Evolutionary conservation across 2,329 filamentous ascomycete species (phyloP).

Genomic region (Phoma sp.): DNA sequence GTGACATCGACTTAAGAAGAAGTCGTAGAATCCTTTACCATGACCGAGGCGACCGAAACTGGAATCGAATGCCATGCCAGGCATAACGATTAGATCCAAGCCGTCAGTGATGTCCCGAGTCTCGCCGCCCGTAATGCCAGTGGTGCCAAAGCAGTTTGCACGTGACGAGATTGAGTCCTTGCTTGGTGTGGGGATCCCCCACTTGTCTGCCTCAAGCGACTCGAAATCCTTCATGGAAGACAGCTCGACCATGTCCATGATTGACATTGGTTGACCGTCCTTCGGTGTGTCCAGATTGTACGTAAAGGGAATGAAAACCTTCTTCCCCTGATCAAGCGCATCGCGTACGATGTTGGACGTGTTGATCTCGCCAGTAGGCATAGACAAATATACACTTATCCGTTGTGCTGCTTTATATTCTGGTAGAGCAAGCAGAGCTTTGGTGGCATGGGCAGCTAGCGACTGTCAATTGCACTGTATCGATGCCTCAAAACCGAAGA

Average conservation of each 20-base stretch:
- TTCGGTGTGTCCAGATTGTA: conserved; percentile 61
- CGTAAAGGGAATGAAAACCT: conserved; percentile 91
- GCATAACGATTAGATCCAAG: conserved; percentile 88
- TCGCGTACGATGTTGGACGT: conserved; percentile 83
- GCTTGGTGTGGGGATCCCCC: conserved; percentile 91
- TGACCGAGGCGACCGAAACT: conserved; percentile 81
- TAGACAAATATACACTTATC: conserved; percentile 89
- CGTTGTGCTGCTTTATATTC: conserved; percentile 77
- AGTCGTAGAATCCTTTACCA: conserved; percentile 97
- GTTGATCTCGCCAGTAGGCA: conserved; percentile 86
- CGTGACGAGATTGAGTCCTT: conserved; percentile 68
- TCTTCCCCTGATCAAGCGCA: conserved; percentile 77
- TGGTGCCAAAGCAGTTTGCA: conserved; percentile 74
- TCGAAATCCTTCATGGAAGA: conserved; percentile 77
- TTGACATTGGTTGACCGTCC: conserved; percentile 61
- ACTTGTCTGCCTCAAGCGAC: conserved; percentile 76
- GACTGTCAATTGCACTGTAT: conserved; percentile 19
- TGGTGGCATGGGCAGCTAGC: conserved; percentile 70
- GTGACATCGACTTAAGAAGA: conserved; percentile 81
- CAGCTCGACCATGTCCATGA: conserved; percentile 96
- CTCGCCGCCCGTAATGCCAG: conserved; percentile 54
- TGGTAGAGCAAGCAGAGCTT: conserved; percentile 68
- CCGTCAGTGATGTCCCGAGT: conserved; percentile 43
- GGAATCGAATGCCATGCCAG: conserved; percentile 89
- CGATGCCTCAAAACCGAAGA: neutral